These are phyloP conservation scores for Globisporangium megalacanthum DNA, from an alignment of 352 stramenopile genomes.

Conservation along the genomic window DNA sequence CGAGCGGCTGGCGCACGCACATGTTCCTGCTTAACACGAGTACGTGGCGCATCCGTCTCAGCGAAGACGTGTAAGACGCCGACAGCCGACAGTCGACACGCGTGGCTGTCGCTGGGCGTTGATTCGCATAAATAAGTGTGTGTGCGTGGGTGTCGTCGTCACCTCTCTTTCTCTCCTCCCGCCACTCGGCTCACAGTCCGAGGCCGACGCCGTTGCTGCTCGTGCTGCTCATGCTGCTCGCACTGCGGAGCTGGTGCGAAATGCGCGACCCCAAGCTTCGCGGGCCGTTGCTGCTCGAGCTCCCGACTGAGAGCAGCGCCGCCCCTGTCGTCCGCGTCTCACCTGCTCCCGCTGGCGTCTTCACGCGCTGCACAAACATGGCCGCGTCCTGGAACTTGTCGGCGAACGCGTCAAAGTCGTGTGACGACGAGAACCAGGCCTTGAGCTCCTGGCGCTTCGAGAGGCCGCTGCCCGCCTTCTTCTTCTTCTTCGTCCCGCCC, in stretches of 20 bases:
- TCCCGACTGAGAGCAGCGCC: slow-evolving; percentile 32
- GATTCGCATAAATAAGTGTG: not conserved
- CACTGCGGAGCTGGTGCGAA: slow-evolving; percentile 46
- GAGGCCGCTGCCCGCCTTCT: slow-evolving; percentile 38
- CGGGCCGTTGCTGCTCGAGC: slow-evolving; percentile 22
- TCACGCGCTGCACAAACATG: slow-evolving; percentile 42
- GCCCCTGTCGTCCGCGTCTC: slow-evolving; percentile 8
- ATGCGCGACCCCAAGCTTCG: slow-evolving; percentile 20
- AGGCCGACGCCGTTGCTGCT: slow-evolving; percentile 24
- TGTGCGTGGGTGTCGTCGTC: not conserved
- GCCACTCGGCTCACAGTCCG: not conserved
- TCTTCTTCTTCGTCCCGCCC: slow-evolving; percentile 33
- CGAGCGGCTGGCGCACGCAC: slow-evolving; percentile 61
- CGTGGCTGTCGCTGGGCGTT: not conserved
- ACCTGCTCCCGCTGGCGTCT: slow-evolving; percentile 13
- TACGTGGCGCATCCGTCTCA: slow-evolving; percentile 63
- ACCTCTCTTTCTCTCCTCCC: slow-evolving; percentile 6
- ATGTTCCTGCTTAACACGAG: slow-evolving; percentile 68
- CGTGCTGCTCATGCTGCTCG: slow-evolving; percentile 56
- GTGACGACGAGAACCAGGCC: slow-evolving; percentile 79
- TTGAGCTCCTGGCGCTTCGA: slow-evolving; percentile 82
- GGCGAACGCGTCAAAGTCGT: slow-evolving; percentile 80
- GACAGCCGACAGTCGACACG: no score
- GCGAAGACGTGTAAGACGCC: slow-evolving; percentile 21
- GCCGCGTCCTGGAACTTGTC: slow-evolving; percentile 56